Percentiles rank a stretch among this genome's conserved stretches.
phyloP scores from a whole-genome alignment of 2,329 filamentous ascomycete genomes.

The Metarhizium rileyi region DNA sequence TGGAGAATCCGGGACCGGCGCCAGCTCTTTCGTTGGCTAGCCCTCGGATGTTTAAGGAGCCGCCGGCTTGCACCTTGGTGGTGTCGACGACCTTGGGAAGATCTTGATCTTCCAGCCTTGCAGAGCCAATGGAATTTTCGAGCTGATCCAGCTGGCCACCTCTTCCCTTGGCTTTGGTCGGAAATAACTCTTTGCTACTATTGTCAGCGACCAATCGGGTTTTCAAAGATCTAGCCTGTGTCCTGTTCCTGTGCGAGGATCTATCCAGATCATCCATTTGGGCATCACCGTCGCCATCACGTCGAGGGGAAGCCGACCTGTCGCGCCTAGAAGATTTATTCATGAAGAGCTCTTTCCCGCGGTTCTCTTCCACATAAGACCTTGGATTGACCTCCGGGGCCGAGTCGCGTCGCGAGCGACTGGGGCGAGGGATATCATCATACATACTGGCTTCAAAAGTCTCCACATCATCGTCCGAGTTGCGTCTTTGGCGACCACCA shows the following conservation, averaged over 20 bases:
- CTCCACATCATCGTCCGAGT: slow-evolving; percentile 39
- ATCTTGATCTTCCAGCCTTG: slow-evolving; percentile 26
- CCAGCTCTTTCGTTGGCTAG: slow-evolving; percentile 36
- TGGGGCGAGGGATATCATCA: slow-evolving; percentile 50
- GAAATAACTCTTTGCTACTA: slow-evolving; percentile 29
- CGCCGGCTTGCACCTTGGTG: slow-evolving; percentile 31
- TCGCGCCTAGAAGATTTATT: slow-evolving; percentile 26
- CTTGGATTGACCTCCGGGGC: slow-evolving; percentile 17
- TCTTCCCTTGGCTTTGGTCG: slow-evolving; percentile 19
- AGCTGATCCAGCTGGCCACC: slow-evolving; percentile 27
- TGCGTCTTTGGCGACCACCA: slow-evolving; percentile 25
- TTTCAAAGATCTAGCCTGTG: slow-evolving; percentile 23
- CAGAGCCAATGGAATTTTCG: slow-evolving; percentile 29
- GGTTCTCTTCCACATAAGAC: slow-evolving; percentile 29
- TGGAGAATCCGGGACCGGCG: slow-evolving; percentile 44
- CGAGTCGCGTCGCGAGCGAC: slow-evolving; percentile 16
- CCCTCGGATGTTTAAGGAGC: slow-evolving; percentile 52
- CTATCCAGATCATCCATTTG: slow-evolving; percentile 23
- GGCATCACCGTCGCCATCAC: slow-evolving; percentile 32
- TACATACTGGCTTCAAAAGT: slow-evolving; percentile 72
- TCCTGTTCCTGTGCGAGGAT: slow-evolving; percentile 25
- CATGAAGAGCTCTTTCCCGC: slow-evolving; percentile 56
- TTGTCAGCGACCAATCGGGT: slow-evolving; percentile 22
- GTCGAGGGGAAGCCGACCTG: slow-evolving; percentile 43
- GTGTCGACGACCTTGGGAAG: slow-evolving; percentile 49